Conservation (phyloP, 768 basidiomycete species). For the Trametes maxima region DNA sequence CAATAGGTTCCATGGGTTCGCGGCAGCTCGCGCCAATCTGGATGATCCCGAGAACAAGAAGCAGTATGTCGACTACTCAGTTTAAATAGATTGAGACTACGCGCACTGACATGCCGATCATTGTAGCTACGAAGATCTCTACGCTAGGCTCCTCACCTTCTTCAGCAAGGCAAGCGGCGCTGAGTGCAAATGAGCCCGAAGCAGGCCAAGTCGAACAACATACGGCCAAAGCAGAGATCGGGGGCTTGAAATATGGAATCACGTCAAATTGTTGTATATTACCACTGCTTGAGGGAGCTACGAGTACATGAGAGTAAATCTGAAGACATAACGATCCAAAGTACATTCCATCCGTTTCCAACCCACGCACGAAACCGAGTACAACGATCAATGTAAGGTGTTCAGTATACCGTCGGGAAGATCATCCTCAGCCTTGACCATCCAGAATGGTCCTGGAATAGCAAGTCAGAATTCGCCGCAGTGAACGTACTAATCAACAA, state of each 20-base stretch:
- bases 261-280: background rate
- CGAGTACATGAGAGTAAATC: background rate
- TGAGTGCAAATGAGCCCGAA: background rate
- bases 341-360: background rate
- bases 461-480: background rate
- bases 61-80: slow-evolving; percentile 42
- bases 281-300: background rate
- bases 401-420: slow-evolving; percentile 30
- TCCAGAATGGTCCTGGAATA: slow-evolving; percentile 66
- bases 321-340: background rate
- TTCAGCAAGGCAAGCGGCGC: slow-evolving; percentile 40
- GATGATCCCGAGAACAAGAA: slow-evolving; percentile 58
- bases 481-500: background rate
- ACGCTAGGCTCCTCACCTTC: slow-evolving; percentile 50
- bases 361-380: background rate
- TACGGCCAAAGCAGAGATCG: too few species aligned
- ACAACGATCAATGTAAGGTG: slow-evolving; percentile 3
- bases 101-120: background rate
- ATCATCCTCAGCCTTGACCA: slow-evolving; percentile 53
- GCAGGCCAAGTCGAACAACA: background rate
- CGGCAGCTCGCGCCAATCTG: slow-evolving; percentile 62
- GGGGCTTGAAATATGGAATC: background rate
- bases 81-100: too few species aligned
- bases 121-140: slow-evolving; percentile 55
- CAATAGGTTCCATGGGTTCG: slow-evolving; percentile 62